A percentile compares a stretch with the other conserved stretches of the same genome.
Evolutionary conservation across 2,329 filamentous ascomycete genomes (phyloP).

Genomic region (Podosphaera aphanis): DNA sequence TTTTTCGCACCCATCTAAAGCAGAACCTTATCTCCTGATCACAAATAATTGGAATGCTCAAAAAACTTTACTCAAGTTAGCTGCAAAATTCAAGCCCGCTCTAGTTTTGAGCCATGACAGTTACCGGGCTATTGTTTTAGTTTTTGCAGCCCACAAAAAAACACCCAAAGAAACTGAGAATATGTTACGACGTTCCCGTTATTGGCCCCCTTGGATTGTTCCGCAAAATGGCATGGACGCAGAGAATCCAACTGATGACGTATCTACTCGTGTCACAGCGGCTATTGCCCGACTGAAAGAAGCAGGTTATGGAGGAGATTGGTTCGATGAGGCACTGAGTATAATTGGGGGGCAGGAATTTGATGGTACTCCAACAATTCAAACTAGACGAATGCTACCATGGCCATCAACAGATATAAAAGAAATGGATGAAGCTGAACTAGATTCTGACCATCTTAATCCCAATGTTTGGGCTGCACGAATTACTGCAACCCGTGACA

Average conservation of each 20-base stretch:
- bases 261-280: slow-evolving; percentile 27
- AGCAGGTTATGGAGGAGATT: slow-evolving; percentile 26
- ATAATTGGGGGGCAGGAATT: slow-evolving; percentile 28
- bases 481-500: slow-evolving; percentile 34
- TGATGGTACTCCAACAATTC: slow-evolving; percentile 32
- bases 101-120: slow-evolving; percentile 26
- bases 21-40: slow-evolving; percentile 18
- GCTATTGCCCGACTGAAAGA: slow-evolving; percentile 31
- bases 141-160: slow-evolving; percentile 30
- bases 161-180: slow-evolving; percentile 25
- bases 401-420: background rate
- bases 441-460: background rate
- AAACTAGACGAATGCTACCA: slow-evolving; percentile 21
- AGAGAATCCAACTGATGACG: slow-evolving; percentile 24
- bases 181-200: slow-evolving; percentile 24
- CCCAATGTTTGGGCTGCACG: slow-evolving; percentile 26
- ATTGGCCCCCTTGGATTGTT: slow-evolving; percentile 37
- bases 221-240: slow-evolving; percentile 37
- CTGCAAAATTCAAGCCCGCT: slow-evolving; percentile 23
- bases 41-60: slow-evolving; percentile 34
- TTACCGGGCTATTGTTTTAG: slow-evolving; percentile 29
- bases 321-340: slow-evolving; percentile 25
- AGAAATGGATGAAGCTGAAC: background rate
- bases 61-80: slow-evolving; percentile 27
- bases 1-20: slow-evolving; percentile 18